These are phyloP conservation scores for Filobasidium wieringae DNA, from an alignment of 768 basidiomycete genomes.

Conservation along the genomic window DNA sequence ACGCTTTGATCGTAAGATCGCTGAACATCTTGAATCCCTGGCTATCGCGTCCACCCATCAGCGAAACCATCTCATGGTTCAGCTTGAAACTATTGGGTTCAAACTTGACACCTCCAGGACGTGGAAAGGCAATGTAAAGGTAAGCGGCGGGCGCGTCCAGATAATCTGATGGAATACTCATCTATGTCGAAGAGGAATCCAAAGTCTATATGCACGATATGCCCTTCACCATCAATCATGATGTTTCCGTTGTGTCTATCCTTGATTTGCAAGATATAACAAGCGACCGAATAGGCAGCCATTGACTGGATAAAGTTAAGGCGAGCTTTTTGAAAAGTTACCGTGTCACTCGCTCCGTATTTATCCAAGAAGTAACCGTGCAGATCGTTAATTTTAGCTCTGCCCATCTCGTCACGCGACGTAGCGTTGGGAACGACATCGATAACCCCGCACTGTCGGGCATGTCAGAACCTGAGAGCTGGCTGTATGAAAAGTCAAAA, in stretches of 20 bases:
- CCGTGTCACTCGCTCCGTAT: slow-evolving; percentile 79
- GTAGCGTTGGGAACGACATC: slow-evolving; percentile 97
- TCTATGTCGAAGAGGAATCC: slow-evolving; percentile 98
- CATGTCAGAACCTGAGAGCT: too few relatives aligned
- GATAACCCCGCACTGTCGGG: slow-evolving; percentile 78
- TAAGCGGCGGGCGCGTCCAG: neutral
- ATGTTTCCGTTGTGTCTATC: slow-evolving; percentile 99
- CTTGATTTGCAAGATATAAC: slow-evolving; percentile 96
- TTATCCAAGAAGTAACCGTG: slow-evolving; percentile 85
- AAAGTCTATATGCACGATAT: slow-evolving; percentile 91
- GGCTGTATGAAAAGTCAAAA: neutral
- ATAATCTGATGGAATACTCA: slow-evolving; percentile 46
- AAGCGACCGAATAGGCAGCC: slow-evolving; percentile 97
- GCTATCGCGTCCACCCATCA: slow-evolving; percentile 92
- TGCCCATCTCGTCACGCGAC: slow-evolving; percentile 97
- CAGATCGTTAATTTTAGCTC: slow-evolving; percentile 93
- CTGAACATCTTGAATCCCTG: slow-evolving; percentile 92
- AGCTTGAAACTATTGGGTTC: slow-evolving; percentile 97
- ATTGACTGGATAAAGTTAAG: slow-evolving; percentile 96
- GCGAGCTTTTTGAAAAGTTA: slow-evolving; percentile 81
- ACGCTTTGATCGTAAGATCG: slow-evolving; percentile 86
- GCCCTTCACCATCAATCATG: slow-evolving; percentile 97
- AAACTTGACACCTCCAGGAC: slow-evolving; percentile 76
- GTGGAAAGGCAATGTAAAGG: neutral
- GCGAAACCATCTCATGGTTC: slow-evolving; percentile 92